Percentiles rank a stretch among this genome's conserved stretches.
These are phyloP conservation scores for Aureobasidium sp. DNA, from an alignment of 2,329 filamentous ascomycete genomes.

Conservation along the genomic window DNA sequence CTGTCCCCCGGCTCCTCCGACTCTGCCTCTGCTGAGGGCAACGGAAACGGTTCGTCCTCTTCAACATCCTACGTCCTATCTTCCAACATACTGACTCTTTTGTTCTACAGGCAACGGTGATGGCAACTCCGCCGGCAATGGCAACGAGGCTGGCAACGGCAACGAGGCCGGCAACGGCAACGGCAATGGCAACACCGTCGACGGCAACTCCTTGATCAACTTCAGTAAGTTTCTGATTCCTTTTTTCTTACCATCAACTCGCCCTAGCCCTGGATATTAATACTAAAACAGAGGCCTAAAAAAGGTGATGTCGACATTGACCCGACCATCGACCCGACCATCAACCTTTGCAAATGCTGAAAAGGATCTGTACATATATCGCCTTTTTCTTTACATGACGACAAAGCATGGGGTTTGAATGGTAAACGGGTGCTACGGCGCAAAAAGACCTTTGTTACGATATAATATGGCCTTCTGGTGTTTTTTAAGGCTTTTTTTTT, in stretches of 20 bases:
- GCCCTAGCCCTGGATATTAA: not conserved
- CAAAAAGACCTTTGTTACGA: not conserved
- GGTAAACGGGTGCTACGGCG: not conserved
- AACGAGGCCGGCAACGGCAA: not conserved
- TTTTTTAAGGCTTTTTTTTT: not conserved
- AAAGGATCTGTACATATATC: no score
- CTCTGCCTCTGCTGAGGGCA: constrained; percentile 1
- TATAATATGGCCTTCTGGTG: not conserved
- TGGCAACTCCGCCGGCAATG: not conserved
- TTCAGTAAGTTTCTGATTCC: not conserved
- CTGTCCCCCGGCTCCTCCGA: not conserved
- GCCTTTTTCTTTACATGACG: not conserved
- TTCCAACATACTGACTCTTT: not conserved
- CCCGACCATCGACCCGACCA: not conserved
- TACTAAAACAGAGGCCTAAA: constrained; percentile 12
- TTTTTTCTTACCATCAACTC: no score
- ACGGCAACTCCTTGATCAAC: constrained; percentile 9
- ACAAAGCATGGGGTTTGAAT: not conserved
- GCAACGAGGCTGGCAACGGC: not conserved
- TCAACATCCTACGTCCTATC: no score
- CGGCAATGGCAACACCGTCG: constrained; percentile 3
- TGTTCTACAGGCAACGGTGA: not conserved
- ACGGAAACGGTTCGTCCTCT: not conserved
- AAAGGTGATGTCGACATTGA: constrained; percentile 6
- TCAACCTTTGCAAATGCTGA: no score